A percentile compares a stretch with the other conserved stretches of the same genome.
Evolutionary conservation across 768 basidiomycete genomes (phyloP).

Genomic region (Boletus edulis): DNA sequence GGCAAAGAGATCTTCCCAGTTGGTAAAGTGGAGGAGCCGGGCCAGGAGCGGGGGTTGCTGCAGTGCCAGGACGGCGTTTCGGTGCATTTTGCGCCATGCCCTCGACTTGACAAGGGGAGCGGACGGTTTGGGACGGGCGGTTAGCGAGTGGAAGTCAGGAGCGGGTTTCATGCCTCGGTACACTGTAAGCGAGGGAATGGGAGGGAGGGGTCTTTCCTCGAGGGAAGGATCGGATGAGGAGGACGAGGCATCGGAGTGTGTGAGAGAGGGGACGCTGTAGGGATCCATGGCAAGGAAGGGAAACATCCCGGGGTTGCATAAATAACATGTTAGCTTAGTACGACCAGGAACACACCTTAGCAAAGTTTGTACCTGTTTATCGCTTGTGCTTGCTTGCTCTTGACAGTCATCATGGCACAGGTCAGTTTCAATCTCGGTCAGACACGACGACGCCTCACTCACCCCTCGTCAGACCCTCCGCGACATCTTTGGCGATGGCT

Average conservation of each 20-base stretch:
- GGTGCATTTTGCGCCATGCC: conserved; percentile 30
- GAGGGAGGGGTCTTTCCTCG: conserved; percentile 22
- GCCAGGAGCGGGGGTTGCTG: conserved; percentile 35
- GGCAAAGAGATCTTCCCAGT: conserved; percentile 41
- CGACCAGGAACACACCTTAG: no score
- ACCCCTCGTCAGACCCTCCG: conserved; percentile 30
- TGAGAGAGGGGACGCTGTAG: conserved; percentile 29
- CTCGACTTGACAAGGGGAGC: conserved; percentile 11
- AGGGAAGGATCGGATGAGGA: conserved; percentile 16
- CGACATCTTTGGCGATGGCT: conserved; percentile 82
- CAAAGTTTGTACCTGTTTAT: conserved; percentile 14
- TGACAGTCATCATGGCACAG: conserved; percentile 13
- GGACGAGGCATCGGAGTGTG: conserved; percentile 25
- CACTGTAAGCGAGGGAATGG: background rate
- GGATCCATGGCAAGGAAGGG: conserved; percentile 24
- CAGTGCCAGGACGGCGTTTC: conserved; percentile 25
- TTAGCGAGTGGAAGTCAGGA: no score
- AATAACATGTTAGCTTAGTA: background rate
- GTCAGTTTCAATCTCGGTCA: background rate
- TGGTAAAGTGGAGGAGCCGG: conserved; percentile 28
- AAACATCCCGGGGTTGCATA: background rate
- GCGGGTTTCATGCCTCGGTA: no score
- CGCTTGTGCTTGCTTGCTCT: background rate
- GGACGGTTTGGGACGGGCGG: conserved; percentile 3
- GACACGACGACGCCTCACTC: background rate